Percentiles rank a stretch among this genome's conserved stretches.
phyloP scores from a whole-genome alignment of 176 grass and related monocot genomes.

The Bonia amplexicaulis region DNA sequence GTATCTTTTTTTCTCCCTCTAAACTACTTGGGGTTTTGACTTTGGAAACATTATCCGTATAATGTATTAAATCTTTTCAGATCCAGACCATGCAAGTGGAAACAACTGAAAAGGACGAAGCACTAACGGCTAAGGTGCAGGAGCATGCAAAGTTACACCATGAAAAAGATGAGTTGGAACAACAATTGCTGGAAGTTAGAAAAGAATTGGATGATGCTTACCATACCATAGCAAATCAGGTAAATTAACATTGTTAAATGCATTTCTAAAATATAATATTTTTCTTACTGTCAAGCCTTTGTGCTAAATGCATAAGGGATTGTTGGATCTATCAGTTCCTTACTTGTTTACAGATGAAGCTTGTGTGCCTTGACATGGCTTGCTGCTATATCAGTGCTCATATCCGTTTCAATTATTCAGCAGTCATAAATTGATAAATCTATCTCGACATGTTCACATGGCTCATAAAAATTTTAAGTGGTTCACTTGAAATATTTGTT shows the following conservation, averaged over 20 bases:
- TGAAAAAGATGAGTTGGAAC: conserved; percentile 58
- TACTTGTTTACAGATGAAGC: background rate
- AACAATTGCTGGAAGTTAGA: conserved; percentile 60
- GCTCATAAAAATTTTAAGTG: background rate
- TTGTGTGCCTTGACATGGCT: background rate
- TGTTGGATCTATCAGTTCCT: background rate
- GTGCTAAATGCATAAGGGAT: conserved; percentile 5
- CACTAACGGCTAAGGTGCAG: conserved; percentile 49
- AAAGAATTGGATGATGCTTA: conserved; percentile 69
- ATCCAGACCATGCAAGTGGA: conserved; percentile 70
- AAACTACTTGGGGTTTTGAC: background rate
- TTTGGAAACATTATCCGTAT: conserved; percentile 24
- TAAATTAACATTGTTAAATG: background rate
- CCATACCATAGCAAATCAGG: conserved; percentile 83
- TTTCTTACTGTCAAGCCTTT: background rate
- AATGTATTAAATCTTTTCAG: conserved; percentile 41
- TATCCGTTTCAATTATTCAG: background rate
- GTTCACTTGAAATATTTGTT: background rate
- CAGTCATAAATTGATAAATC: background rate
- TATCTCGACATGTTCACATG: background rate
- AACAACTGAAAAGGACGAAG: conserved; percentile 69
- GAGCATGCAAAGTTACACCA: conserved; percentile 53
- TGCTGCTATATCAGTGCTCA: background rate
- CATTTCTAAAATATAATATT: background rate
- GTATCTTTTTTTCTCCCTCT: conserved; percentile 23